Evolutionary conservation across 495 filamentous ascomycete genomes (phyloP).

Genomic region (Aspergillus coremiiformis): DNA sequence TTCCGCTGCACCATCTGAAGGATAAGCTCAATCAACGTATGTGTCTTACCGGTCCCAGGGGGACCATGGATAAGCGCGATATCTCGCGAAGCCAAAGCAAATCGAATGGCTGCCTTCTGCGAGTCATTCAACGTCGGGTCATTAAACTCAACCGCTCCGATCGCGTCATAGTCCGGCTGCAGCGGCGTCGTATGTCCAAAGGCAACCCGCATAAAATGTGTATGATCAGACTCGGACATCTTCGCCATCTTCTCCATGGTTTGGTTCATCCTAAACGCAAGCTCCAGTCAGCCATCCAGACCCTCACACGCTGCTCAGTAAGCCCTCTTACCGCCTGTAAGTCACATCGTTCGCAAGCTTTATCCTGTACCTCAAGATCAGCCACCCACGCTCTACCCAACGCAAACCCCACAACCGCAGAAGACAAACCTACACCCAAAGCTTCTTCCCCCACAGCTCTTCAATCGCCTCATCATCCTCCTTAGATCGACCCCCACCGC

Average conservation of each 20-base stretch:
- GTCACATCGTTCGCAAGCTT: conserved; percentile 96
- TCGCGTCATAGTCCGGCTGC: conserved; percentile 41
- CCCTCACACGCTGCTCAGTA: background rate
- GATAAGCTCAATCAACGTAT: conserved; percentile 92
- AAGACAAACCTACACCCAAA: conserved; percentile 49
- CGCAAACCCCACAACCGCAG: background rate
- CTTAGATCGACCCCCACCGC: conserved; percentile 38
- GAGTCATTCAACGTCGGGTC: conserved; percentile 78
- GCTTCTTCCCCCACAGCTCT: conserved; percentile 51
- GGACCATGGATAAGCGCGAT: conserved; percentile 93
- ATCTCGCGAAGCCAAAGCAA: conserved; percentile 75
- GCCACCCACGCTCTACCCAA: background rate
- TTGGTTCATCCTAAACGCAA: conserved; percentile 64
- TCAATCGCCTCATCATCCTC: conserved; percentile 53
- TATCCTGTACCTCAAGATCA: conserved; percentile 43
- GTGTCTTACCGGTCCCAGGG: conserved; percentile 94
- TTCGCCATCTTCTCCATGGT: conserved; percentile 75
- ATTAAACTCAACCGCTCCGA: conserved; percentile 62
- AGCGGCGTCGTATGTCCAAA: conserved; percentile 56
- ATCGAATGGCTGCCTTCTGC: conserved; percentile 85
- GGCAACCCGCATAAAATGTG: conserved; percentile 69
- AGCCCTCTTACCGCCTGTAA: conserved; percentile 56
- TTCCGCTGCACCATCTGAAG: conserved; percentile 69
- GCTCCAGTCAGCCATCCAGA: background rate
- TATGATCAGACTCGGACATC: conserved; percentile 61